These are phyloP conservation scores for Nissolia schottii DNA, from an alignment of 306 rosid species.

Conservation along the genomic window DNA sequence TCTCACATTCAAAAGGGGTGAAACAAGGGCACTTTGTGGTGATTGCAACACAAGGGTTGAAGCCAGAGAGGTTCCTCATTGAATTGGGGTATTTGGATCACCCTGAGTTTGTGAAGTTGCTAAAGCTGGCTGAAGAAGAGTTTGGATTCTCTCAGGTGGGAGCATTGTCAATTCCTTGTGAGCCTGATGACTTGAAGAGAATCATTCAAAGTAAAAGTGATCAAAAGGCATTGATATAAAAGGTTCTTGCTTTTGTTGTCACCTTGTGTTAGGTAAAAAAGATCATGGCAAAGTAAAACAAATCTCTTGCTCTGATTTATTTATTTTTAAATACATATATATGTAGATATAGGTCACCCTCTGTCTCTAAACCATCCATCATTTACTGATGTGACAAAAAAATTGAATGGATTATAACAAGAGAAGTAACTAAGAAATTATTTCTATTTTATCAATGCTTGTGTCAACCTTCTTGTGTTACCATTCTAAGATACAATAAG, in stretches of 20 bases:
- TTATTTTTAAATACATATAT: no score
- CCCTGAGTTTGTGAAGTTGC: conserved; percentile 38
- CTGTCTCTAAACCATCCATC: no score
- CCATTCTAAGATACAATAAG: not conserved
- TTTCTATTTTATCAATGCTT: not conserved
- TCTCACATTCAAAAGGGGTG: conserved; percentile 26
- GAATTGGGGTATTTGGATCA: conserved; percentile 28
- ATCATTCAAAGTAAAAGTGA: conserved; percentile 28
- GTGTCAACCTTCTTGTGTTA: not conserved
- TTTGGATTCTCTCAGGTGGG: conserved; percentile 46
- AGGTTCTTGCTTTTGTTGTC: no score
- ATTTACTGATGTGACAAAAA: no score
- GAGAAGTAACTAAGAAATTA: no score
- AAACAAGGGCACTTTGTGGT: conserved; percentile 47
- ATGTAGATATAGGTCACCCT: no score
- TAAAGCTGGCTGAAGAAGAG: conserved; percentile 44
- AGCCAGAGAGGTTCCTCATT: conserved; percentile 27
- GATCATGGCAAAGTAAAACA: no score
- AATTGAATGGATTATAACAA: no score
- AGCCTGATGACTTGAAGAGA: conserved; percentile 40
- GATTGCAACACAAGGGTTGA: conserved; percentile 41
- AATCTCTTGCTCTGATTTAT: no score
- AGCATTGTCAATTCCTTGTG: conserved; percentile 40
- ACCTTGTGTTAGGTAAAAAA: not conserved
- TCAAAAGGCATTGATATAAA: not conserved